A percentile compares a stretch with the other conserved stretches of the same genome.
Conservation (phyloP, 352 stramenopile genomes). For the Phytopythium ostracodes region DNA sequence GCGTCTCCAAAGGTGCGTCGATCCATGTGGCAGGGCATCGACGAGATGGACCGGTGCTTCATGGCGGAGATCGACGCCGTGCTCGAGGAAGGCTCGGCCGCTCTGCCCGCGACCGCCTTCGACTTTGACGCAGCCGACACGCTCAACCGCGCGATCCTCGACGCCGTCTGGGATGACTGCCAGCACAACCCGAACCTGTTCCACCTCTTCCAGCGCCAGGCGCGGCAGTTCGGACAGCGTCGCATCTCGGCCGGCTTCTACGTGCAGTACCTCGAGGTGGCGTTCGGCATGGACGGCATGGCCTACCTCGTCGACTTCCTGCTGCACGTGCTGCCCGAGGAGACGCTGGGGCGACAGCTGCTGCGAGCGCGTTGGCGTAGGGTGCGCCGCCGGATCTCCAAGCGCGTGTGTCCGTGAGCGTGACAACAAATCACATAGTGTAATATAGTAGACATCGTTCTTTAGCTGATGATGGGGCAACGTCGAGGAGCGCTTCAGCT, state of each 20-base stretch:
- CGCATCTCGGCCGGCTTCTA: slow-evolving; percentile 53
- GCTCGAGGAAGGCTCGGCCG: slow-evolving; percentile 18
- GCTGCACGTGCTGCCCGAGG: slow-evolving; percentile 70
- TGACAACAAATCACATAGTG: too few relatives aligned
- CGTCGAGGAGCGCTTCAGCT: background rate
- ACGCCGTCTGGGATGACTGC: slow-evolving; percentile 83
- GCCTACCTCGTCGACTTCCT: slow-evolving; percentile 82
- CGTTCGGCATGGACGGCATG: slow-evolving; percentile 70
- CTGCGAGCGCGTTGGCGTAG: slow-evolving; percentile 60
- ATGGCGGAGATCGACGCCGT: slow-evolving; percentile 57
- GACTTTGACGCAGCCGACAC: slow-evolving; percentile 61
- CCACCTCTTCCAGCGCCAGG: slow-evolving; percentile 76
- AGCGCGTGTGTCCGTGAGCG: slow-evolving; percentile 37
- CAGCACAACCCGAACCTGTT: slow-evolving; percentile 84
- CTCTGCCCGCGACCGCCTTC: slow-evolving; percentile 25
- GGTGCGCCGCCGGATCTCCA: slow-evolving; percentile 54
- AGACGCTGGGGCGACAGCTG: slow-evolving; percentile 58
- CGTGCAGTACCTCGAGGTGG: slow-evolving; percentile 75
- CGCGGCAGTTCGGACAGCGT: slow-evolving; percentile 69
- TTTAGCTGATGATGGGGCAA: background rate
- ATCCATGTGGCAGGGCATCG: slow-evolving; percentile 63
- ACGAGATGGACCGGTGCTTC: slow-evolving; percentile 71
- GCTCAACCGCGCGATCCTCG: slow-evolving; percentile 69
- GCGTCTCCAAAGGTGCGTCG: slow-evolving; percentile 15
- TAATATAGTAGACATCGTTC: background rate